Evolutionary conservation across 768 basidiomycete species (phyloP), one percentile per base, ranked within the genome.

Genomic region (Panellus pusillus): DNA sequence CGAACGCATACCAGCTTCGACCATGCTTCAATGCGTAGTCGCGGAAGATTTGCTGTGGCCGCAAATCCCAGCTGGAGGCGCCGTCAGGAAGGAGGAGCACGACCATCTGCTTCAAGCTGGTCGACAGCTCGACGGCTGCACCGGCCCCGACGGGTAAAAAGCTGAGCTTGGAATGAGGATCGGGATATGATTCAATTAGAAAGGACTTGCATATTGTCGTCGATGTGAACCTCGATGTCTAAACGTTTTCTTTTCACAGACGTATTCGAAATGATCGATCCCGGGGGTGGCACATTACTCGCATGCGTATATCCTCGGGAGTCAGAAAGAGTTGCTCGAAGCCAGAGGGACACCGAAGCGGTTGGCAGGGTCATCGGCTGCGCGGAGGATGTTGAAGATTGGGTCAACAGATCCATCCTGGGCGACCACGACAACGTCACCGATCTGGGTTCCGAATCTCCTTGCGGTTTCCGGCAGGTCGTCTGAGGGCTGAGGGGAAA

Each of bases 281-380:
- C 27, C 2, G 41, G 14, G 28, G 27, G 20, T 42, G 31, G 18
- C 5, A 43, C 15, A 6, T 1, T n/a, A 18, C 14, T 5, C 5
- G 18, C 15, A 11, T 14, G 17, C 15, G 28, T 2, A 50, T 36
- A 6, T 42, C 24, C 1, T 39, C 28, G 9, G n/a, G 8, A 17
- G 8, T n/a, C 4, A 52, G n/a, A 13, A 5, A 1, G n/a, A 39
- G 12, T 13, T 27, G 37, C 36, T 38, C 43, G 20, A 52, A 52
- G 17, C 17, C 43, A 1, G 5, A 17, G 50, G 50, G 13, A 52
- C 43, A 20, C 50, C 50, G 29, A 52, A 52, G 29, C 44, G 50
- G 28, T 52, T 52, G 35, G 44, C 36, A 32, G 50, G 43, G 13
- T 52, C 36, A 9, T 32, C 50, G 8, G 20, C n/a, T 38, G 50